phyloP scores from a whole-genome alignment of 192 early-diverging fungal genomes.

The Entrophospora sp. region DNA sequence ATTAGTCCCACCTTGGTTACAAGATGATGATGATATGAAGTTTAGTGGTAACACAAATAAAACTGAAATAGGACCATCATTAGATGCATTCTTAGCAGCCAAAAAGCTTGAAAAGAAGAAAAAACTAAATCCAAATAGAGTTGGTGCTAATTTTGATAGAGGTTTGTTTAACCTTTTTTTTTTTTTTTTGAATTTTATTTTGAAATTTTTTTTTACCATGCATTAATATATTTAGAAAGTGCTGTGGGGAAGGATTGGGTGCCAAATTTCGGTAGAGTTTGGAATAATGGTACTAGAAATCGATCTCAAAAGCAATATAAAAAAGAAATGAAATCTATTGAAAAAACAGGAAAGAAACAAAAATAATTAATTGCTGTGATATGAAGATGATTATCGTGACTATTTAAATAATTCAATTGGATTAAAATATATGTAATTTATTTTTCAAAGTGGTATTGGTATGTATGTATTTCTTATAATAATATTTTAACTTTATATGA shows the following conservation, averaged over 20 bases:
- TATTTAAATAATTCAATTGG: too few species aligned
- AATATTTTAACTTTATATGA: too few species aligned
- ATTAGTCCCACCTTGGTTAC: constrained; percentile 3
- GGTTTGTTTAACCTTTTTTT: neutral
- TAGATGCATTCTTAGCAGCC: neutral
- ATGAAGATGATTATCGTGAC: too few species aligned
- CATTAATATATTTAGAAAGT: neutral
- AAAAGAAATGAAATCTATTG: neutral
- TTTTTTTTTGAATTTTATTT: neutral
- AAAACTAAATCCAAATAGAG: neutral
- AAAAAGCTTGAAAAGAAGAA: neutral
- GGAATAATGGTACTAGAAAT: neutral
- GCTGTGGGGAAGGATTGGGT: neutral
- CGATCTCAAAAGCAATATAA: neutral
- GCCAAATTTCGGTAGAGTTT: neutral
- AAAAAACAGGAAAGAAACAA: too few species aligned
- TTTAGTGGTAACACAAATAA: neutral
- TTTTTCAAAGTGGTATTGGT: too few species aligned
- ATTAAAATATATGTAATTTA: too few species aligned
- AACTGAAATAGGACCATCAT: neutral
- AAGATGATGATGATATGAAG: neutral
- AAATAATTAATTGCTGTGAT: too few species aligned
- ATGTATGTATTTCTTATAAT: too few species aligned
- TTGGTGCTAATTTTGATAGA: neutral
- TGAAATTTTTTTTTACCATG: neutral